These are phyloP conservation scores for Elsinoe perseae DNA, from an alignment of 2,329 filamentous ascomycete species.

Conservation along the genomic window DNA sequence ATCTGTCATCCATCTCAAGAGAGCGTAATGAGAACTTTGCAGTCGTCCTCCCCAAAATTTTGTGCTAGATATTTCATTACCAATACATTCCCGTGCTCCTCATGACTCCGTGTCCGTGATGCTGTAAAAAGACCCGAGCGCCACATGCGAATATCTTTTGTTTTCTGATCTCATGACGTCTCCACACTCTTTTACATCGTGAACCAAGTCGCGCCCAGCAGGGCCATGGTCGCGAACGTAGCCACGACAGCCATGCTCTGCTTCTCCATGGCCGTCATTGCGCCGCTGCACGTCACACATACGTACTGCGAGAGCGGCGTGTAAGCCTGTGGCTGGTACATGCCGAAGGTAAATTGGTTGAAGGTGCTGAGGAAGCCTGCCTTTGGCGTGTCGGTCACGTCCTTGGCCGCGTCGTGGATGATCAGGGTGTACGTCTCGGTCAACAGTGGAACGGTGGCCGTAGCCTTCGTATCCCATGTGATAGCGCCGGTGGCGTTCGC, in stretches of 20 bases:
- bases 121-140: background rate
- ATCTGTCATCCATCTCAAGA: background rate
- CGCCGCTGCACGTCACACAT: slow-evolving; percentile 52
- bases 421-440: slow-evolving; percentile 56
- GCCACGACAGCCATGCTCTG: slow-evolving; percentile 48
- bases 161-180: background rate
- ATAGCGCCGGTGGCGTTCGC: slow-evolving; percentile 42
- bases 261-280: slow-evolving; percentile 45
- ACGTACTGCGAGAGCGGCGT: slow-evolving; percentile 36
- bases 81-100: background rate
- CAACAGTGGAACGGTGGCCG: slow-evolving; percentile 45
- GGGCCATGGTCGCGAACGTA: slow-evolving; percentile 52
- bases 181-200: background rate
- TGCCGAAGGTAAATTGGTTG: slow-evolving; percentile 51
- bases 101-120: background rate
- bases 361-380: slow-evolving; percentile 50
- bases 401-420: slow-evolving; percentile 52
- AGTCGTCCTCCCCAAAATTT: slow-evolving; percentile 11
- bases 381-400: slow-evolving; percentile 43
- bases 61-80: slow-evolving; percentile 8
- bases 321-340: slow-evolving; percentile 52
- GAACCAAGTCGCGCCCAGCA: slow-evolving; percentile 33
- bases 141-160: background rate
- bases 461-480: slow-evolving; percentile 53
- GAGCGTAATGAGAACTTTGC: slow-evolving; percentile 4